These are phyloP conservation scores for Cryptosporidium sp. DNA, from an alignment of 169 alveolate genomes.

Conservation along the genomic window DNA sequence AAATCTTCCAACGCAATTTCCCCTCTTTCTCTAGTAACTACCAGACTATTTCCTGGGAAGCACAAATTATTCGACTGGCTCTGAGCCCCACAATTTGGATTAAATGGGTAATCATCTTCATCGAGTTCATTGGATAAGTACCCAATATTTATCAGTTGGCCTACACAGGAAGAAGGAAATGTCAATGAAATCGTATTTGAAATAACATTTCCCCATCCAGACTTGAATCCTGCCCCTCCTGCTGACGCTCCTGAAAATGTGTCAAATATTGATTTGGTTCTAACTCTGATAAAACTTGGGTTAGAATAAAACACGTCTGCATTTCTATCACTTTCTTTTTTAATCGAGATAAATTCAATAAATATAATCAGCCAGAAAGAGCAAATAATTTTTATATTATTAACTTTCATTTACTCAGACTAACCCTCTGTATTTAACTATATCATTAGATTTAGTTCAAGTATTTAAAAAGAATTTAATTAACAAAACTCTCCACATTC, in stretches of 20 bases:
- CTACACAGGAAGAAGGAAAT: slow-evolving; percentile 67
- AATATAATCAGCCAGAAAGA: background rate
- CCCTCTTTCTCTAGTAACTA: slow-evolving; percentile 27
- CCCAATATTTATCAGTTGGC: slow-evolving; percentile 57
- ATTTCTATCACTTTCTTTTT: background rate
- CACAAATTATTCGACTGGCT: slow-evolving; percentile 65
- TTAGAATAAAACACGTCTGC: background rate
- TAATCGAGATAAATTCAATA: background rate
- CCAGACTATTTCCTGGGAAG: slow-evolving; percentile 51
- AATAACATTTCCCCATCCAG: slow-evolving; percentile 75
- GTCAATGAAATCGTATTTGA: slow-evolving; percentile 37
- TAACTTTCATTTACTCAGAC: background rate
- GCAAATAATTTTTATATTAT: background rate
- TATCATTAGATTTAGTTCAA: background rate
- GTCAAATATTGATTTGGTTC: slow-evolving; percentile 52
- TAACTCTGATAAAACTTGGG: slow-evolving; percentile 1
- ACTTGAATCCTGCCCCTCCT: slow-evolving; percentile 27
- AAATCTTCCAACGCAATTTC: slow-evolving; percentile 37
- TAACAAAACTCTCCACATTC: background rate
- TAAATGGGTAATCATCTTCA: slow-evolving; percentile 68
- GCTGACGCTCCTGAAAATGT: background rate
- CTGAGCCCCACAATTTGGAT: slow-evolving; percentile 59
- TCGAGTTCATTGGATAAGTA: slow-evolving; percentile 41
- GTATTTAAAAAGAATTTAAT: background rate
- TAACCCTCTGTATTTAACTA: background rate